Evolutionary conservation across 371 early-diverging fungal species (phyloP).

Genomic region (Lichtheimia ramosa): DNA sequence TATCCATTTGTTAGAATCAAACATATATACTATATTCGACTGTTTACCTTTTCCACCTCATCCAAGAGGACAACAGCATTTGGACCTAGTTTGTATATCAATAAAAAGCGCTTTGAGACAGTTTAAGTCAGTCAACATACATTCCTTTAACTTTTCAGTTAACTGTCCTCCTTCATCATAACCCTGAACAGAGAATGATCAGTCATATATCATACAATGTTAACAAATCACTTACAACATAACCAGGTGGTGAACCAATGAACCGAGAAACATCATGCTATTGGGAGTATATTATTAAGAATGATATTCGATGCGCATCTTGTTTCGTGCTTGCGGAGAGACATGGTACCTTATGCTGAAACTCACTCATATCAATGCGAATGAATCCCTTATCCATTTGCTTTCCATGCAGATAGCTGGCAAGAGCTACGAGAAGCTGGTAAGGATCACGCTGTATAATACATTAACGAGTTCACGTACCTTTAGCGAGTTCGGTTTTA

Average conservation of each 20-base stretch:
- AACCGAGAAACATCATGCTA: conserved; percentile 67
- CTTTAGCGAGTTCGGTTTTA: conserved; percentile 74
- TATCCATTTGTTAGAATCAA: not conserved
- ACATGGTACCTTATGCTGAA: conserved; percentile 43
- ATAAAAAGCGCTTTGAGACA: not conserved
- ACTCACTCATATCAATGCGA: conserved; percentile 74
- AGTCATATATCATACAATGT: not conserved
- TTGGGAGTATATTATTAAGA: conserved; percentile 1
- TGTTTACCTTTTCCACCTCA: conserved; percentile 63
- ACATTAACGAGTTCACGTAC: conserved; percentile 19
- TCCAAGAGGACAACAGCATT: conserved; percentile 57
- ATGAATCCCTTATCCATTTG: conserved; percentile 57
- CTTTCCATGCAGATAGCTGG: conserved; percentile 52
- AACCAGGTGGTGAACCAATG: conserved; percentile 72
- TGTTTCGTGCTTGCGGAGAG: not conserved
- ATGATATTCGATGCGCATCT: not conserved
- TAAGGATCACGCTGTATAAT: conserved; percentile 25
- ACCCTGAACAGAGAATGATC: conserved; percentile 23
- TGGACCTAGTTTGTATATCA: conserved; percentile 32
- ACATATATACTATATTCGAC: not conserved
- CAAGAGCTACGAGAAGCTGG: conserved; percentile 28
- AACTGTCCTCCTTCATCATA: conserved; percentile 73
- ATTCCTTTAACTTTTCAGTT: conserved; percentile 68
- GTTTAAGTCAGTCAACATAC: conserved; percentile 16
- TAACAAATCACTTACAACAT: conserved; percentile 48